Evolutionary conservation across 2,329 filamentous ascomycete genomes (phyloP), one percentile per base, ranked within the genome.

Genomic region (Emmonsiellopsis sp.): DNA sequence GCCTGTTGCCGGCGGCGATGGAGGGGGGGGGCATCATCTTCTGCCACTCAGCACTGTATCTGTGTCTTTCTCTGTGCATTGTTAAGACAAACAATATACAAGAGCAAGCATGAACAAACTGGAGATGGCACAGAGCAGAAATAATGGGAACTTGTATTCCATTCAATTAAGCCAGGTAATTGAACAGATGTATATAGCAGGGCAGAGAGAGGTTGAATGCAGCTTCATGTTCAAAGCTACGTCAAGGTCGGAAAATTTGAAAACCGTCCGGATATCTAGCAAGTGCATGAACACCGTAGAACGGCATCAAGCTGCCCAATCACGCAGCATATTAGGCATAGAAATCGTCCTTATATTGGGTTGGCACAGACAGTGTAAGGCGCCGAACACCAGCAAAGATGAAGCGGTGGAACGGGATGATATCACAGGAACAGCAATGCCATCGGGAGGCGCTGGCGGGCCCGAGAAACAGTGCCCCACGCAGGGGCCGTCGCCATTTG

Each of bases 1-100:
- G 45, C 34, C 39, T 11, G 11, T 40, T 40, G 46, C 11, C 10
- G 11, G 33, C 9, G 11, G 17, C 21, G 34, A 49, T 40, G 34
- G 46, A 32, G n/a, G 7, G n/a, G n/a, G 7, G n/a, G 32, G 46
- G 33, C 46, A 49, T 49, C 46, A 49, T 40, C 31, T 39, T 49
- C 17, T 49, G 46, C 46, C 46, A 49, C 17, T 49, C 46, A 32
- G 10, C 34, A 49, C 33, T 40, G 46, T 49, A 49, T 49, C 11
- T 39, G 31, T 49, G 46, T 49, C 34, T 40, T 6, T 39, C 34
- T 31, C 46, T 49, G 34, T 39, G 33, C 46, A 40, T 49, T 40
- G 34, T 39, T 9, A n/a, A 4, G 39, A 49, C 17, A n/a, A 44
- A 44, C 8, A 40, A 27, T 9, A 37, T 47, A 21, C 8, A 39